These are phyloP conservation scores for Funneliformis geosporum DNA, from an alignment of 192 early-diverging fungal species.

Conservation along the genomic window DNA sequence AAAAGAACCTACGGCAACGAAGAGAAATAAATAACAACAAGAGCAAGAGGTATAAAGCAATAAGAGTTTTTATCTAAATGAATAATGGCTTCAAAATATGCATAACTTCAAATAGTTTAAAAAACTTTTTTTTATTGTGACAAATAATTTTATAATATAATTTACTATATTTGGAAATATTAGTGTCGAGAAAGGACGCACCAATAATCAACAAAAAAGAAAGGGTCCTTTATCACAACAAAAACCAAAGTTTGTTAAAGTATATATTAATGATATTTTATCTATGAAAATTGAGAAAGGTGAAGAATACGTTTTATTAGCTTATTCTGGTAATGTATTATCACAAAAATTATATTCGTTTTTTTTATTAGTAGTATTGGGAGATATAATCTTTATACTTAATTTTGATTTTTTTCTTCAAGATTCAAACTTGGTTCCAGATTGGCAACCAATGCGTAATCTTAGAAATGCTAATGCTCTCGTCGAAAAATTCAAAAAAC, in stretches of 20 bases:
- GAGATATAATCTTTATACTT: neutral
- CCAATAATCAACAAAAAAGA: neutral
- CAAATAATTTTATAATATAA: neutral
- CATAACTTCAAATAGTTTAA: too few relatives aligned
- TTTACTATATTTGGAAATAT: neutral
- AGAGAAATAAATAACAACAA: neutral
- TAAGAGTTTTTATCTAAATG: neutral
- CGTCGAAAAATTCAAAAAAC: neutral
- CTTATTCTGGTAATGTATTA: slow-evolving; percentile 2
- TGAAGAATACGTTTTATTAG: slow-evolving; percentile 13
- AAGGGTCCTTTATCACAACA: neutral
- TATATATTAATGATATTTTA: neutral
- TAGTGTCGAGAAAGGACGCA: neutral
- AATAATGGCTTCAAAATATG: too few relatives aligned
- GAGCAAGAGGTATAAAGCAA: neutral
- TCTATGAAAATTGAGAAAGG: neutral
- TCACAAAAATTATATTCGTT: neutral
- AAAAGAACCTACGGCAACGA: neutral
- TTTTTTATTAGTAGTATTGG: neutral
- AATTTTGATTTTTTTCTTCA: neutral
- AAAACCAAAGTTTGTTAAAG: neutral
- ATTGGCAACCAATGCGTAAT: slow-evolving; percentile 2
- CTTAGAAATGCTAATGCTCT: slow-evolving; percentile 1
- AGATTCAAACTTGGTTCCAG: neutral
- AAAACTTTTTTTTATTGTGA: too few relatives aligned